Evolutionary conservation across 2,329 filamentous ascomycete genomes (phyloP).

Genomic region (Microcera coccophila): DNA sequence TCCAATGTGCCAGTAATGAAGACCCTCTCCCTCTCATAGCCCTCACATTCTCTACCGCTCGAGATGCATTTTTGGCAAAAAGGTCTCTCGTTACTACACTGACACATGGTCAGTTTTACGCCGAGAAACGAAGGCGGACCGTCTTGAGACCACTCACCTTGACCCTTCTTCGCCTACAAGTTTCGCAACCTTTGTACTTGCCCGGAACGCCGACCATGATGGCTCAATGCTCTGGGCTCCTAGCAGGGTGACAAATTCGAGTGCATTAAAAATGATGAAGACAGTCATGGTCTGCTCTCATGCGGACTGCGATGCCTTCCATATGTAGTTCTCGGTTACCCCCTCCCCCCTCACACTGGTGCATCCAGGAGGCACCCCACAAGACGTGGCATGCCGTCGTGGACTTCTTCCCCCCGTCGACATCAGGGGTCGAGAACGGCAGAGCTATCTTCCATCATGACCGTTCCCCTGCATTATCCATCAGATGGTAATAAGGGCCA

Average conservation of each 20-base stretch:
- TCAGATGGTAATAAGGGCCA: conserved; percentile 20
- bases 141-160: conserved; percentile 41
- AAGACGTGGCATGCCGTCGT: conserved; percentile 14
- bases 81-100: conserved; percentile 62
- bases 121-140: not conserved
- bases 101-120: conserved; percentile 8
- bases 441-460: conserved; percentile 15
- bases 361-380: conserved; percentile 24
- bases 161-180: conserved; percentile 55
- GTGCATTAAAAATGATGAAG: not conserved
- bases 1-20: conserved; percentile 60
- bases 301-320: conserved; percentile 12
- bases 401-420: not conserved
- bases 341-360: conserved; percentile 12
- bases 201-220: conserved; percentile 60
- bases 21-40: conserved; percentile 59
- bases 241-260: no score
- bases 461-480: conserved; percentile 16
- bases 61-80: conserved; percentile 58
- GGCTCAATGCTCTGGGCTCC: conserved; percentile 12
- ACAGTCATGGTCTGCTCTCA: not conserved
- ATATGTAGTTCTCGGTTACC: conserved; percentile 17
- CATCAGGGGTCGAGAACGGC: conserved; percentile 7
- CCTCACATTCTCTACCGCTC: conserved; percentile 55
- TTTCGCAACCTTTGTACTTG: conserved; percentile 63